Conservation (phyloP, 2,329 filamentous ascomycete genomes). For the Ceratocystis cubensis region DNA sequence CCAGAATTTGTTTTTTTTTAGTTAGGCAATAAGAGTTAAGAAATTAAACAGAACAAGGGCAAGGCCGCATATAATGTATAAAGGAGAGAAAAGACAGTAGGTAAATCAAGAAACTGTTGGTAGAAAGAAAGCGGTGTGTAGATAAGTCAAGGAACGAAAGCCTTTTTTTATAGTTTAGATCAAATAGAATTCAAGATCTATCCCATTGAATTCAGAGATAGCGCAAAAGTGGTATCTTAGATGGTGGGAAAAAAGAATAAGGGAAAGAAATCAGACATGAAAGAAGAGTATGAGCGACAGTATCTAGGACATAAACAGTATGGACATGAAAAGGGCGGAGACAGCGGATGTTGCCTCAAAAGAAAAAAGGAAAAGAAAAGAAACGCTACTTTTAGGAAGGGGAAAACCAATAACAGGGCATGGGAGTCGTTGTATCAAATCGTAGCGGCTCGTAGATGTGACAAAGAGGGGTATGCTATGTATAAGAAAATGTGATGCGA, state of each 20-base stretch:
- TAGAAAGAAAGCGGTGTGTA: not conserved
- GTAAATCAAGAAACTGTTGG: not conserved
- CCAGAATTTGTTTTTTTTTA: not conserved
- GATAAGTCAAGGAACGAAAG: not conserved
- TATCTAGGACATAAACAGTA: conserved; percentile 4
- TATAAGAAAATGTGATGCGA: not conserved
- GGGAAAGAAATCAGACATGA: not conserved
- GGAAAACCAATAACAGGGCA: conserved; percentile 10
- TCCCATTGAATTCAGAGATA: not conserved
- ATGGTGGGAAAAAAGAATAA: not conserved
- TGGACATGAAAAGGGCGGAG: not conserved
- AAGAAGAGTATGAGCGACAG: not conserved
- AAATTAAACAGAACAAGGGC: not conserved
- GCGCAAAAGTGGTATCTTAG: conserved; percentile 4
- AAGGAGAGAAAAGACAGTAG: not conserved
- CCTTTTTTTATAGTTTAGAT: not conserved
- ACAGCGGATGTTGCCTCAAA: not conserved
- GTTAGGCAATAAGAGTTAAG: not conserved
- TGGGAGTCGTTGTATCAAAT: conserved; percentile 3
- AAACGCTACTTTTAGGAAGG: conserved; percentile 9
- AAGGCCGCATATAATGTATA: not conserved
- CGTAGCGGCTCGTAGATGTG: conserved; percentile 5
- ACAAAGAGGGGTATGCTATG: not conserved
- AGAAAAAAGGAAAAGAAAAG: conserved; percentile 4
- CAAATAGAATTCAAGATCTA: not conserved